A percentile compares a stretch with the other conserved stretches of the same genome.
Conservation (phyloP, 441 rosid genomes). For the Syzygium malaccense region DNA sequence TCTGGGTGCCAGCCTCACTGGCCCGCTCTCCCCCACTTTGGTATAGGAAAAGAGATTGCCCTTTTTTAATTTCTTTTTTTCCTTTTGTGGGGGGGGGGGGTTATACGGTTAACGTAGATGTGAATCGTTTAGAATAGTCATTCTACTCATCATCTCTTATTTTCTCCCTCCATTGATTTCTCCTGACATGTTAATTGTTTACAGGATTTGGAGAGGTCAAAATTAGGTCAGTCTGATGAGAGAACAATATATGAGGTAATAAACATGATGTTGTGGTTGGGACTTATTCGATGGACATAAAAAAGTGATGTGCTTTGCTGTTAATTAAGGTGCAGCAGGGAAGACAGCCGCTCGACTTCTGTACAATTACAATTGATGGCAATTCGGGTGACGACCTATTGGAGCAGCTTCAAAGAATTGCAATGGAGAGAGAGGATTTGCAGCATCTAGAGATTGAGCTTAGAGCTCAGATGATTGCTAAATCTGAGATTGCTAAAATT, state of each 20-base stretch:
- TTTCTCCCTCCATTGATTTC: background rate
- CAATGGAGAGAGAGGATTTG: constrained; percentile 70
- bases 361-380: constrained; percentile 51
- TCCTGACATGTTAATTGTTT: background rate
- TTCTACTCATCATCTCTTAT: background rate
- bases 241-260: constrained; percentile 78
- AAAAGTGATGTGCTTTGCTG: constrained; percentile 18
- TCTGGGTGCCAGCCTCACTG: background rate
- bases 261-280: constrained; percentile 7
- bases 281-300: background rate
- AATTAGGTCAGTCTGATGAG: constrained; percentile 66
- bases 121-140: background rate
- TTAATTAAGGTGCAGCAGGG: constrained; percentile 70
- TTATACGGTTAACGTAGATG: background rate
- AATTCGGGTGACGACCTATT: constrained; percentile 42
- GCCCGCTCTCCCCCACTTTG: background rate
- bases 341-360: constrained; percentile 56
- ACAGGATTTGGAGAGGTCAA: constrained; percentile 60
- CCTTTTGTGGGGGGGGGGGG: background rate
- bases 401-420: constrained; percentile 60
- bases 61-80: background rate
- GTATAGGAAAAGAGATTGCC: background rate
- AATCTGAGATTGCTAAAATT: constrained; percentile 58
- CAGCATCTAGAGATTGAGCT: constrained; percentile 75
- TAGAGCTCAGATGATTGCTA: constrained; percentile 60